These are phyloP conservation scores for Heliamphora ciliata DNA, from an alignment of 179 eudicot species.

Conservation along the genomic window DNA sequence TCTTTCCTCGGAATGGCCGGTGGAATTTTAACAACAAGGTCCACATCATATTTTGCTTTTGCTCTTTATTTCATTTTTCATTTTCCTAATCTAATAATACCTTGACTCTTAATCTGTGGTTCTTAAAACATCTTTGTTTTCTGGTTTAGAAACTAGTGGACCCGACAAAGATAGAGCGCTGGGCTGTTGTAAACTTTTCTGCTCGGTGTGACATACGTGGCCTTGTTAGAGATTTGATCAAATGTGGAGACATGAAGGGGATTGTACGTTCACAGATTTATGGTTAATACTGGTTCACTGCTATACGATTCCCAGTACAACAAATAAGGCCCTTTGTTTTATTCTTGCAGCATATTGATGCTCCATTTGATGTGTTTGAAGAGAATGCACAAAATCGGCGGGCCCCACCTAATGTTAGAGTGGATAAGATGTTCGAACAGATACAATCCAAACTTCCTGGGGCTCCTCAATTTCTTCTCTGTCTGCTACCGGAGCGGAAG, in stretches of 20 bases:
- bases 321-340: background rate
- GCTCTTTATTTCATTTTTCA: background rate
- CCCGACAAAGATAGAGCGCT: conserved; percentile 60
- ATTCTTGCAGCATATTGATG: conserved; percentile 39
- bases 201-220: conserved; percentile 61
- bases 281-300: background rate
- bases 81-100: background rate
- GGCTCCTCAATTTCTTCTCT: conserved; percentile 66
- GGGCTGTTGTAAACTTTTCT: conserved; percentile 85
- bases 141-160: conserved; percentile 58
- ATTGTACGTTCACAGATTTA: conserved; percentile 39
- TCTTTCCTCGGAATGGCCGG: conserved; percentile 69
- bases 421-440: conserved; percentile 67
- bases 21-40: conserved; percentile 91
- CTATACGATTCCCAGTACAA: background rate
- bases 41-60: background rate
- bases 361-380: conserved; percentile 61
- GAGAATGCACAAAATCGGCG: conserved; percentile 56
- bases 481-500: conserved; percentile 77
- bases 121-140: background rate
- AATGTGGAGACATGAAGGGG: conserved; percentile 57
- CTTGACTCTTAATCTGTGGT: background rate
- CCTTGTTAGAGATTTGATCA: conserved; percentile 50
- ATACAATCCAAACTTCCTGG: conserved; percentile 77
- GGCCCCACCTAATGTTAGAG: conserved; percentile 70